phyloP scores from a whole-genome alignment of 257 asterid genomes.

The Paraleonurus japonicus region DNA sequence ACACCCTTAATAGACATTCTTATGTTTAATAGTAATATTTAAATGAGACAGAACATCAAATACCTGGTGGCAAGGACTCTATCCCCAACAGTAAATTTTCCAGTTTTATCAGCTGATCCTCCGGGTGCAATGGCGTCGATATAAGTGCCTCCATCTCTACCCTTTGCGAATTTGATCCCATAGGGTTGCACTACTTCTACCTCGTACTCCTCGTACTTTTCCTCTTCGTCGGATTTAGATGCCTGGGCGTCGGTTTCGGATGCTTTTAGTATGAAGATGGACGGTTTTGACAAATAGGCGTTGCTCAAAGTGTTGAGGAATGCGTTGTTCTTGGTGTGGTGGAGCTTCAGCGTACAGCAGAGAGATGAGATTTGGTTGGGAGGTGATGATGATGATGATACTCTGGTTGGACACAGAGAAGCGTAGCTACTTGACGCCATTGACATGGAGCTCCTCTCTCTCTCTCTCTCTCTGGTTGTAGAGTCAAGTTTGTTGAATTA shows the following conservation, averaged over 20 bases:
- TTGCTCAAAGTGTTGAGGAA: constrained; percentile 25
- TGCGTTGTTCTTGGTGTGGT: constrained; percentile 31
- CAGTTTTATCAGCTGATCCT: constrained; percentile 71
- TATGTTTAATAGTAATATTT: neutral
- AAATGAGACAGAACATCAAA: neutral
- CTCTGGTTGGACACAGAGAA: constrained; percentile 40
- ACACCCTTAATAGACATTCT: no score
- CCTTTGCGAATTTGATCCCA: constrained; percentile 75
- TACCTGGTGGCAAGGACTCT: constrained; percentile 92
- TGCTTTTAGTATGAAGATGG: constrained; percentile 38
- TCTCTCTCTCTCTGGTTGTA: constrained; percentile 10
- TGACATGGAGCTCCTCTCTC: constrained; percentile 1
- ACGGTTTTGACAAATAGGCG: constrained; percentile 24
- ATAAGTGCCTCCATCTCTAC: constrained; percentile 93
- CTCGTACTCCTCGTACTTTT: constrained; percentile 64
- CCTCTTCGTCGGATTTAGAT: constrained; percentile 26
- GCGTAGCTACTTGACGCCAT: constrained; percentile 56
- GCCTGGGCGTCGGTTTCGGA: constrained; percentile 43
- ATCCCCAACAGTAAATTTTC: constrained; percentile 83
- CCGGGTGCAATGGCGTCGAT: constrained; percentile 94
- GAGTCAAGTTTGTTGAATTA: neutral
- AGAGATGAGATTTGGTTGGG: constrained; percentile 39
- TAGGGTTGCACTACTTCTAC: constrained; percentile 77
- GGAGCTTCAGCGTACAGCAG: constrained; percentile 44
- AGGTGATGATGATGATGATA: constrained; percentile 7